Percentiles rank a stretch among this genome's conserved stretches.
These are phyloP conservation scores for Chlorociboria aeruginascens DNA, from an alignment of 495 filamentous ascomycete species.

Conservation along the genomic window DNA sequence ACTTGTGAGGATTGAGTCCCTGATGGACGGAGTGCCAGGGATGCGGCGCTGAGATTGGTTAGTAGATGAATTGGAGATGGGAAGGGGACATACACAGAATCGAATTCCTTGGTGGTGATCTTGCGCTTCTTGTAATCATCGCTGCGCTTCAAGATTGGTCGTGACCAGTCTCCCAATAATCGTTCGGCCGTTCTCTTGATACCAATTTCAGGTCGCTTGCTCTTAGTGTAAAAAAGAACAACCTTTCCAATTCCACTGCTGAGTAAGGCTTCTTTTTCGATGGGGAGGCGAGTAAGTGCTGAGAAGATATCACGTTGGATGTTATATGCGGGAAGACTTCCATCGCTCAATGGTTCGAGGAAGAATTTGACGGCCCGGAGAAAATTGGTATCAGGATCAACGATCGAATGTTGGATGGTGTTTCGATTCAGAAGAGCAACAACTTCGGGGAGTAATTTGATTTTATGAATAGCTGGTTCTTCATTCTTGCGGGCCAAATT, in stretches of 20 bases:
- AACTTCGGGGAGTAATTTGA: constrained; percentile 90
- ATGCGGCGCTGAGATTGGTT: constrained; percentile 19
- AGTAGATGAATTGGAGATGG: constrained; percentile 13
- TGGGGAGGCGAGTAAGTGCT: constrained; percentile 64
- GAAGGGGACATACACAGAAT: constrained; percentile 33
- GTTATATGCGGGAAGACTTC: constrained; percentile 84
- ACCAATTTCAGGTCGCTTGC: constrained; percentile 66
- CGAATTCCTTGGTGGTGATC: constrained; percentile 40
- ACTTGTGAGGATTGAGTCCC: constrained; percentile 18
- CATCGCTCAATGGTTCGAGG: constrained; percentile 89
- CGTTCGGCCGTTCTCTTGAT: constrained; percentile 93
- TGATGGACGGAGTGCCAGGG: constrained; percentile 14
- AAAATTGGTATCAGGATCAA: constrained; percentile 91
- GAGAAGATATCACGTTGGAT: constrained; percentile 92
- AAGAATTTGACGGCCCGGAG: constrained; percentile 92
- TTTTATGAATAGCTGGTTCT: constrained; percentile 79
- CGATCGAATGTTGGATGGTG: constrained; percentile 63
- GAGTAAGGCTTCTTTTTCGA: constrained; percentile 79
- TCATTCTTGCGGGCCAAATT: constrained; percentile 63
- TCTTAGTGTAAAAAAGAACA: constrained; percentile 90
- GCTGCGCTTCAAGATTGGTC: constrained; percentile 85
- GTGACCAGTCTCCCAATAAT: constrained; percentile 85
- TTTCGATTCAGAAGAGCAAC: constrained; percentile 78
- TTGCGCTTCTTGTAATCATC: constrained; percentile 83
- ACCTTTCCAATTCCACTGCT: constrained; percentile 94